phyloP scores from a whole-genome alignment of 108 stramenopile genomes.

The Chaetoceros muelleri region DNA sequence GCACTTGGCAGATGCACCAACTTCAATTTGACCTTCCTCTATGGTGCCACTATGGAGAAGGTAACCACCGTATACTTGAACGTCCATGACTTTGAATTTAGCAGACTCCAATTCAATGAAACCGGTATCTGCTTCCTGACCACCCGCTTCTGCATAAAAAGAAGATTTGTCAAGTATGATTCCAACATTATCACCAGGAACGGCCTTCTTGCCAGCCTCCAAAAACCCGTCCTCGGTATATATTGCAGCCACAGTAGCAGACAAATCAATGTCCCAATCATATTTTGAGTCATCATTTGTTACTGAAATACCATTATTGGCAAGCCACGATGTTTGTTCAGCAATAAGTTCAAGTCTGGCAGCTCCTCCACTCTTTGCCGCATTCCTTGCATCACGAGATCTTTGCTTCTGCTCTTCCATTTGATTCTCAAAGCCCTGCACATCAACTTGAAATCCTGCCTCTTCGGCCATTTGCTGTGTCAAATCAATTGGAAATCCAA shows the following conservation, averaged over 20 bases:
- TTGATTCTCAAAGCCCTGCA: conserved; percentile 69
- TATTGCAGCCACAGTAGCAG: conserved; percentile 77
- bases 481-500: conserved; percentile 97
- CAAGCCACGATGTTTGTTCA: conserved; percentile 89
- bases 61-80: conserved; percentile 83
- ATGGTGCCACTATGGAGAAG: conserved; percentile 78
- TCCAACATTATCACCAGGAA: conserved; percentile 64
- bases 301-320: conserved; percentile 51
- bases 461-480: conserved; percentile 97
- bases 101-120: conserved; percentile 40
- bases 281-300: conserved; percentile 86
- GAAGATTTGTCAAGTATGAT: conserved; percentile 84
- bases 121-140: conserved; percentile 92
- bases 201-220: conserved; percentile 23
- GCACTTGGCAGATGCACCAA: conserved; percentile 70
- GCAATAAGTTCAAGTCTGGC: conserved; percentile 79
- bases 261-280: conserved; percentile 69
- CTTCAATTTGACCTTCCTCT: conserved; percentile 32
- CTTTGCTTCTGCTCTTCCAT: conserved; percentile 85
- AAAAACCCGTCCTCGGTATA: conserved; percentile 70
- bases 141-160: conserved; percentile 97
- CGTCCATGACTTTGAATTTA: conserved; percentile 72
- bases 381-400: conserved; percentile 59
- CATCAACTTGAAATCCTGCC: conserved; percentile 82
- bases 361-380: conserved; percentile 36